phyloP scores from a whole-genome alignment of 352 stramenopile species.

The Pythium plurisporium region DNA sequence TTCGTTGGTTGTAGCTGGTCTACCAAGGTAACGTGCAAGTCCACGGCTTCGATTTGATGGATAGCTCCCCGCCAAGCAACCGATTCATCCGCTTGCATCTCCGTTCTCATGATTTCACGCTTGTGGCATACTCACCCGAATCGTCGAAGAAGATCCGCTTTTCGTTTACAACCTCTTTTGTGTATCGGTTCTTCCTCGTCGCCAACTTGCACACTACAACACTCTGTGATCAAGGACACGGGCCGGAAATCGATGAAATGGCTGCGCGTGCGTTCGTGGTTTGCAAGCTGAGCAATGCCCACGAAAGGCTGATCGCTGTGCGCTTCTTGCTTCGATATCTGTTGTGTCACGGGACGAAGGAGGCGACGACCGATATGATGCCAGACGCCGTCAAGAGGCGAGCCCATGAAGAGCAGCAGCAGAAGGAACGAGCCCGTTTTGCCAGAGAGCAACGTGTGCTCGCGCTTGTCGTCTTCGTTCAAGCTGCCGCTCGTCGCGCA shows the following conservation, averaged over 20 bases:
- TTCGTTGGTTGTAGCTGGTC: constrained; percentile 5
- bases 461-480: constrained; percentile 27
- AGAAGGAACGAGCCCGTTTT: background rate
- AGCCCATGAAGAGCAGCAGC: background rate
- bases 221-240: background rate
- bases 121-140: constrained; percentile 36
- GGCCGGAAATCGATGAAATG: background rate
- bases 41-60: background rate
- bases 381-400: constrained; percentile 30
- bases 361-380: constrained; percentile 37
- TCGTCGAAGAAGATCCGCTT: constrained; percentile 30
- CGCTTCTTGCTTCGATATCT: constrained; percentile 40
- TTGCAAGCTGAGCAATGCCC: background rate
- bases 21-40: constrained; percentile 13
- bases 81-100: constrained; percentile 33
- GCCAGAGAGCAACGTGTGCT: background rate
- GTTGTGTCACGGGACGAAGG: constrained; percentile 18
- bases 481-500: constrained; percentile 29
- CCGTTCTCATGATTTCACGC: constrained; percentile 26
- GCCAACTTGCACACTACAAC: constrained; percentile 14
- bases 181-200: constrained; percentile 35
- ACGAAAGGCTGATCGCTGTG: constrained; percentile 10
- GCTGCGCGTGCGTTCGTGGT: background rate
- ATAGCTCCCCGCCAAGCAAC: background rate
- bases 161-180: constrained; percentile 34